Base-by-base conservation (phyloP, 257 asterid species). In the Nyctanthes arbortristis region DNA sequence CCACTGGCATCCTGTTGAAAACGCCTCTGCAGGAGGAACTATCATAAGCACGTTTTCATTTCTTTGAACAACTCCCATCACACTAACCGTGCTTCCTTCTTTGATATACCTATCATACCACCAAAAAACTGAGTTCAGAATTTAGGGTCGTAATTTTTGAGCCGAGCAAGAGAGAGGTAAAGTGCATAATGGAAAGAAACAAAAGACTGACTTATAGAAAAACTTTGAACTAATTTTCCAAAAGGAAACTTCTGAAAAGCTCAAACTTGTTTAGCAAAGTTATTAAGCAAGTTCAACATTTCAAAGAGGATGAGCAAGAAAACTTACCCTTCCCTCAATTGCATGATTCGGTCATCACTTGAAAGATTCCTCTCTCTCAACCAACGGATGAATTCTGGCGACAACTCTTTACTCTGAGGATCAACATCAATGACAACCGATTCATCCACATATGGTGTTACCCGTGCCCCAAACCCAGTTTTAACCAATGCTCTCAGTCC, bases 1-100 rank as follows among this genome's bases (percentile, higher is more conserved):
- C 98, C 98, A 92, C 83, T 88, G 95, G 84, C 97, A 89, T 43
- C 98, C 97, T 0, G 91, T 92, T 0, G 98, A 67, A 72, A 82
- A 75, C 40, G 96, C 76, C 69, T 89, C 96, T 0, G 81, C 72
- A 2, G 97, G 95, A 56, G 98, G 89, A 31, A 92, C 95, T 55
- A 92, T 92, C 98, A 87, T 88, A n/a, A 92, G 85, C 81, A 85
- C 91, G 67, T 82, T 92, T 60, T 88, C 98, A 43, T 90, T 86
- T 70, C 97, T 85, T 71, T 84, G 97, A 24, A 92, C 93, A 8
- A 86, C 95, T 27, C 98, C 98, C 90, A 92, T 92, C 18, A 92
- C 95, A 31, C 93, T 88, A 8, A 92, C 96, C 0, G 93, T 84
- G 81, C 92, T 92, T 65, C 98, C 98, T 80, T 92, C 98, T 79